Conservation (phyloP, 371 early-diverging fungal species). For the Zychaea mexicana region DNA sequence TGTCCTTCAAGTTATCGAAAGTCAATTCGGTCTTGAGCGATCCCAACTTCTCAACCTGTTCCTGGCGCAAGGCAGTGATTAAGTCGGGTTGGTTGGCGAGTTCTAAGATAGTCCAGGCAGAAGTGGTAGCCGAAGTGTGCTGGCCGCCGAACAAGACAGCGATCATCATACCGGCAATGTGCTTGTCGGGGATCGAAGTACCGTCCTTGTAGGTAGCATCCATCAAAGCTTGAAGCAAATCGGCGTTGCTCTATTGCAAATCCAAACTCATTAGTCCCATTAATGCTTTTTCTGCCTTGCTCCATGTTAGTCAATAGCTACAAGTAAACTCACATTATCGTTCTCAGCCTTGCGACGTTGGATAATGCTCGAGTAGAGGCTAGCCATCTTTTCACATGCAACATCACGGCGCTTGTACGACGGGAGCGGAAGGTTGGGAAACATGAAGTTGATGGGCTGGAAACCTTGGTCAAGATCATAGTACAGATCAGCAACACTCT, state of each 20-base stretch:
- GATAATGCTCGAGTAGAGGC: constrained; percentile 82
- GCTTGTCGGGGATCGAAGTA: constrained; percentile 71
- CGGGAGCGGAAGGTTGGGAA: constrained; percentile 49
- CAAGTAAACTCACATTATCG: constrained; percentile 38
- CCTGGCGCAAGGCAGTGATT: constrained; percentile 59
- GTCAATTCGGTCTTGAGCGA: constrained; percentile 59
- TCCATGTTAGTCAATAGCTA: no score
- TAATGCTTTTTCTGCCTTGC: no score
- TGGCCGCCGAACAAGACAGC: constrained; percentile 96
- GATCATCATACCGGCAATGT: constrained; percentile 94
- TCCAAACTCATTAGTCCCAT: no score
- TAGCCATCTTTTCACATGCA: constrained; percentile 84
- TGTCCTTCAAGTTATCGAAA: constrained; percentile 80
- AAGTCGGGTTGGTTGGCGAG: constrained; percentile 81
- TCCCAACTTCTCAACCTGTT: constrained; percentile 66
- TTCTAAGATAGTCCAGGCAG: constrained; percentile 90
- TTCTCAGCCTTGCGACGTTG: constrained; percentile 68
- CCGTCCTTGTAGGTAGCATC: constrained; percentile 89
- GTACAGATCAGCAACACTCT: constrained; percentile 79
- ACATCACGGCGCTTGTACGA: constrained; percentile 77
- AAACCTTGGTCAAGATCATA: constrained; percentile 95
- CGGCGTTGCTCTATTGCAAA: constrained; percentile 42
- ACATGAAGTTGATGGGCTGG: constrained; percentile 91
- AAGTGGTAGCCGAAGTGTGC: constrained; percentile 94
- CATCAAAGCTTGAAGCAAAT: constrained; percentile 88